These are phyloP conservation scores for Clavispora carvajalis DNA, from an alignment of 805 yeast genomes.

Conservation along the genomic window DNA sequence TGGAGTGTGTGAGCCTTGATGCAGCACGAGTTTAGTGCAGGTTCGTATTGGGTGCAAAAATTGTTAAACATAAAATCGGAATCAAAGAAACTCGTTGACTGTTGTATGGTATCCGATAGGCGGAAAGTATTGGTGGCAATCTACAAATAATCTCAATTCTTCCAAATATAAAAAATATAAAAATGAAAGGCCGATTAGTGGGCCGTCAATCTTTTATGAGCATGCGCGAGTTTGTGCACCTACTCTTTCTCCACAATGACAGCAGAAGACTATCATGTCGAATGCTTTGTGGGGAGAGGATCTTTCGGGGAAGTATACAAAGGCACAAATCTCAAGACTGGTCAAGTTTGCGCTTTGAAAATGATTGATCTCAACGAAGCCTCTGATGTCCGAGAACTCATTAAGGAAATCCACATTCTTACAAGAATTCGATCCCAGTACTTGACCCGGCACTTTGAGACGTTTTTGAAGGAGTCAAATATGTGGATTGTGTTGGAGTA, in stretches of 20 bases:
- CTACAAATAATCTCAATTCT: too few species aligned
- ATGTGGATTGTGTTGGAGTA: conserved; percentile 93
- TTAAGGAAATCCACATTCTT: conserved; percentile 75
- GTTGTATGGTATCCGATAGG: too few species aligned
- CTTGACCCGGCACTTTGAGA: conserved; percentile 58
- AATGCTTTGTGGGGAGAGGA: conserved; percentile 56
- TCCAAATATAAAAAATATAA: neutral
- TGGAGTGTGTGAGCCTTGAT: neutral
- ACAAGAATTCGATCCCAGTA: conserved; percentile 29
- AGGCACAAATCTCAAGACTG: conserved; percentile 36
- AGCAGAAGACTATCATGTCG: conserved; percentile 13
- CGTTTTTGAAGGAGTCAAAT: conserved; percentile 57
- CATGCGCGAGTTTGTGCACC: neutral
- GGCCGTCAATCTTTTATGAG: too few species aligned
- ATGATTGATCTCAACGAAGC: conserved; percentile 75
- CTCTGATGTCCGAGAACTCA: conserved; percentile 59
- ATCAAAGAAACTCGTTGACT: too few species aligned
- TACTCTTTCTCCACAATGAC: conserved; percentile 8
- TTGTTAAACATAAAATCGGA: too few species aligned
- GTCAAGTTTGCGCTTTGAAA: conserved; percentile 71
- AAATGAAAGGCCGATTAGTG: neutral
- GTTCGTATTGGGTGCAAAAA: neutral
- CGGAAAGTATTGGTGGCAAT: neutral
- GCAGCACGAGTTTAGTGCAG: neutral
- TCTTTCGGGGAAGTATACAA: conserved; percentile 83